Evolutionary conservation across 2,329 filamentous ascomycete genomes (phyloP).

Genomic region (Chaetomiaceae sp.): DNA sequence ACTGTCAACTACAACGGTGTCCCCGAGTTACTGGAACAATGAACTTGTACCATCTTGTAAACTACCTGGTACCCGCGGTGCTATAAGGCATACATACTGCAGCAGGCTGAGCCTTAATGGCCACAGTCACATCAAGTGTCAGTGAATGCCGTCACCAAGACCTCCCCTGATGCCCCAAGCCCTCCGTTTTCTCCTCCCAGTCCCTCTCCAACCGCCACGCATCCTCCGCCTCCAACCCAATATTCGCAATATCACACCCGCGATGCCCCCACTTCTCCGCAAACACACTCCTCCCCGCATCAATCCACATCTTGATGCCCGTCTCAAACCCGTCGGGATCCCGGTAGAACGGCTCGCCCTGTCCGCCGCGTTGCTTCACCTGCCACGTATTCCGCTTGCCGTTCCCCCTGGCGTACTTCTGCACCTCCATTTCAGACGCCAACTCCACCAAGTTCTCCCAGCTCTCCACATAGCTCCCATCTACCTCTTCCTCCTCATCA

Average conservation of each 20-base stretch:
- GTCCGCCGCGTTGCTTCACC: conserved; percentile 19
- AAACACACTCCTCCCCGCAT: conserved; percentile 27
- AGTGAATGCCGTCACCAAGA: conserved; percentile 6
- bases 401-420: conserved; percentile 23
- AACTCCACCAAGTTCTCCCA: conserved; percentile 32
- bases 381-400: conserved; percentile 23
- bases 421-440: conserved; percentile 24
- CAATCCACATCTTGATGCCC: conserved; percentile 21
- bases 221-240: conserved; percentile 17
- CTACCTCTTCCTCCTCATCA: conserved; percentile 21
- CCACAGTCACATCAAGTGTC: too few relatives aligned
- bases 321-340: conserved; percentile 25
- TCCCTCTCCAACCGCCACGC: conserved; percentile 23
- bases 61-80: too few relatives aligned
- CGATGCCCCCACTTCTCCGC: conserved; percentile 40
- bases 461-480: conserved; percentile 34
- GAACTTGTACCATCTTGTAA: too few relatives aligned
- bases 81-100: too few relatives aligned
- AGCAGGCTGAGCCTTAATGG: too few relatives aligned
- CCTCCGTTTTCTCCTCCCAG: conserved; percentile 20
- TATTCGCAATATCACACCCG: conserved; percentile 33
- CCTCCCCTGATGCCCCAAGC: not conserved
- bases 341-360: conserved; percentile 24
- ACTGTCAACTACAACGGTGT: too few relatives aligned
- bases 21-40: too few relatives aligned